A percentile compares a stretch with the other conserved stretches of the same genome.
These are phyloP conservation scores for Ganoderma lucidum DNA, from an alignment of 1,284 basidiomycete species.

Conservation along the genomic window DNA sequence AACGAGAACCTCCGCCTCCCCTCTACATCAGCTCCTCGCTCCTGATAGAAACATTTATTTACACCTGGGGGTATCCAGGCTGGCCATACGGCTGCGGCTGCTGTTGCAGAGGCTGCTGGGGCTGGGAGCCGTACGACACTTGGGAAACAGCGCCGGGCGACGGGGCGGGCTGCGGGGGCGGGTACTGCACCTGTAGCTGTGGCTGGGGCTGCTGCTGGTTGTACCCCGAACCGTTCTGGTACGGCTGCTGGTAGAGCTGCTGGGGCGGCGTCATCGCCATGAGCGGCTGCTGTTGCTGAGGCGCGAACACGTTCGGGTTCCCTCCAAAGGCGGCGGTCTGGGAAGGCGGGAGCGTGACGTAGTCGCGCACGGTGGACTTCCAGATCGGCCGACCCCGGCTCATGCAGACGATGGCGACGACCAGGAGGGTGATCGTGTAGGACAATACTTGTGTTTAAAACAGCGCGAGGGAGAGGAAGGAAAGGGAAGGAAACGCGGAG, in stretches of 20 bases:
- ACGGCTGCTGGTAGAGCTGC: constrained; percentile 7
- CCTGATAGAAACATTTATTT: neutral
- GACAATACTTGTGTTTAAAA: constrained; percentile 23
- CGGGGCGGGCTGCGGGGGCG: neutral
- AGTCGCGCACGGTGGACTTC: constrained; percentile 27
- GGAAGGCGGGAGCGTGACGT: constrained; percentile 12
- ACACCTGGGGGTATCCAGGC: neutral
- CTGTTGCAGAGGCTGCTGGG: neutral
- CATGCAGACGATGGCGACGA: constrained; percentile 28
- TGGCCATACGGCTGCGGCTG: neutral
- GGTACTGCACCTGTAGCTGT: neutral
- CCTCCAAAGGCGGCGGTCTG: neutral
- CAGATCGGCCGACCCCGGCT: constrained; percentile 29
- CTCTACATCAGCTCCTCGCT: neutral
- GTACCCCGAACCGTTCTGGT: neutral
- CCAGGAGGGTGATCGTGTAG: constrained; percentile 31
- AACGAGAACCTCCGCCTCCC: neutral
- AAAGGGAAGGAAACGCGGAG: neutral
- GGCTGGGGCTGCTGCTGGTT: constrained; percentile 10
- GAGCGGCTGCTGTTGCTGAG: constrained; percentile 11
- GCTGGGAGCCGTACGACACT: constrained; percentile 6
- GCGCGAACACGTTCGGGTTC: neutral
- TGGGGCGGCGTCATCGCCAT: neutral
- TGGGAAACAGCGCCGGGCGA: neutral
- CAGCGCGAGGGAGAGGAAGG: neutral